Base-by-base conservation (phyloP, 2,329 filamentous ascomycete genomes). In the Claviceps purpurea region DNA sequence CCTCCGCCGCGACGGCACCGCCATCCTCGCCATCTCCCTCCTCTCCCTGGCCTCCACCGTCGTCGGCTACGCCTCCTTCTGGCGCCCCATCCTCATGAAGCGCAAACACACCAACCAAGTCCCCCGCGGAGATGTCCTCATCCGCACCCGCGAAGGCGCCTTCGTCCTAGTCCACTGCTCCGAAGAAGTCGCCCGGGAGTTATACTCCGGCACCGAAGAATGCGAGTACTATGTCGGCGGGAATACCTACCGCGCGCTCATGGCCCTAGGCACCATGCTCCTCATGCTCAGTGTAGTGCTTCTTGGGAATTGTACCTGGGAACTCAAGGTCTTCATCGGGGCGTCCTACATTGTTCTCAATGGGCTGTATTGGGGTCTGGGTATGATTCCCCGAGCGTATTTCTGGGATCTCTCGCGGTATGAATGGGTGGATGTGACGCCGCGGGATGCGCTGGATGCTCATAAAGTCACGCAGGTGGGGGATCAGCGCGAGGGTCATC, bases 271-370 rank as follows among this genome's bases (percentile, higher is more conserved):
- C 38, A 84, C 80, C 8, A 71, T 79, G 8, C 57, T 82, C 26
- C 71, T 84, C 45, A 84, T 84, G 80, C 60, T 77, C 3, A 73
- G 75, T 1, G 77, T 84, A 11, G 76, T 84, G 13, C 65, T 82
- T 14, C 64, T 84, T 38, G 79, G 79, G 1, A 83, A 83, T 60
- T 80, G 78, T 62, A 72, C 72, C n/a, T 82, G 78, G 71, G 70
- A 72, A 45, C 75, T 76, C 55, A 79, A 84, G 62, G 72, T 77
- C 10, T 73, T 79, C 11, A 77, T 82, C 54, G 78, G 77, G 6
- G 68, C 65, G 2, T 69, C 73, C 1, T 84, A 84, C 57, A 76
- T 84, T 51, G 56, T 75, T 4, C 69, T 84, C 49, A 84, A 84
- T 54, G 75, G 73, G 10, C 61, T 77, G 0, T 82, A 82, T 61